These are phyloP conservation scores for Spencermartinsiella europaea DNA, from an alignment of 805 yeast species.

Conservation along the genomic window DNA sequence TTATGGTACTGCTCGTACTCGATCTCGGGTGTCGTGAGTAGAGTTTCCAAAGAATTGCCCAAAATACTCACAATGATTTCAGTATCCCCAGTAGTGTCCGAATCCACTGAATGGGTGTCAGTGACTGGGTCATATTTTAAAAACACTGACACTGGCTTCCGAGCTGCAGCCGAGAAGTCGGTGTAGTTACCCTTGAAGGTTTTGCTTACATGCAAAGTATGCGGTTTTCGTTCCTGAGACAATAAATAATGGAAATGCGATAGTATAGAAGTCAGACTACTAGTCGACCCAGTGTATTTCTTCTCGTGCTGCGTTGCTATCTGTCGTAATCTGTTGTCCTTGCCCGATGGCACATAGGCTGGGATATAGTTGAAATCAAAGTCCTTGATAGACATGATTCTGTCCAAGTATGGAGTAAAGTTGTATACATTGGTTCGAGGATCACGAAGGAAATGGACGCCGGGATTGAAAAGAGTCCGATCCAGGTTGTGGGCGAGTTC, in stretches of 20 bases:
- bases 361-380: conserved; percentile 57
- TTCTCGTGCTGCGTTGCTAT: conserved; percentile 38
- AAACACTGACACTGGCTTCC: conserved; percentile 52
- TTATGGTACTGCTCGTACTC: conserved; percentile 43
- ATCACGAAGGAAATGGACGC: conserved; percentile 70
- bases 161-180: conserved; percentile 42
- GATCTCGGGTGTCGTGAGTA: conserved; percentile 57
- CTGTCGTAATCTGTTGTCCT: conserved; percentile 49
- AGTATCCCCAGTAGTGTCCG: conserved; percentile 61
- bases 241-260: conserved; percentile 70
- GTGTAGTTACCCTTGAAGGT: conserved; percentile 35
- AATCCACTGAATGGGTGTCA: conserved; percentile 56
- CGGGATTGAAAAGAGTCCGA: conserved; percentile 73
- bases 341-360: conserved; percentile 60
- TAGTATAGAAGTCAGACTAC: conserved; percentile 75
- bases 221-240: conserved; percentile 55
- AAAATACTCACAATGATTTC: conserved; percentile 65
- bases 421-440: conserved; percentile 70
- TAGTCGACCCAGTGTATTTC: conserved; percentile 71
- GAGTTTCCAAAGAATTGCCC: conserved; percentile 75
- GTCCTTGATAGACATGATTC: conserved; percentile 57
- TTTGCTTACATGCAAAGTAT: conserved; percentile 40
- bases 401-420: conserved; percentile 54
- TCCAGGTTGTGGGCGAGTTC: conserved; percentile 60
- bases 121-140: conserved; percentile 42